Conservation (phyloP, 2,329 filamentous ascomycete species). For the Colletotrichum aenigma region DNA sequence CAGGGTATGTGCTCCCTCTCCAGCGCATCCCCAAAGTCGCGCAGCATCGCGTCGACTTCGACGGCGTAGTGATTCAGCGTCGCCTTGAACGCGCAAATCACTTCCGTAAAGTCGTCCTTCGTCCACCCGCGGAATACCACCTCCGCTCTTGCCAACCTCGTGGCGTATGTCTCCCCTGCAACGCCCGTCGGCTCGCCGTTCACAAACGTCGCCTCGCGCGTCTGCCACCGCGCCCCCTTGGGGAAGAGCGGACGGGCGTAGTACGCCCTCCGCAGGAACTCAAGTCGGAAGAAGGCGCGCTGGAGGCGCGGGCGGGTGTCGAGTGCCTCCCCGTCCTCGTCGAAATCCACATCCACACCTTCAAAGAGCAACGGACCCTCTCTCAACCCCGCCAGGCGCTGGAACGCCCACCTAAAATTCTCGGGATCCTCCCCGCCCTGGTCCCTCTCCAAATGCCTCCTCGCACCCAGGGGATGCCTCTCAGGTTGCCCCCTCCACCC, state of each 20-base stretch:
- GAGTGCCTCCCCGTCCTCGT: not conserved
- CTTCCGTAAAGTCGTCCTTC: not conserved
- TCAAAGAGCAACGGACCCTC: not conserved
- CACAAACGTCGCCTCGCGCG: not conserved
- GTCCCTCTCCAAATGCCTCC: not conserved
- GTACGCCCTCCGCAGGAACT: not conserved
- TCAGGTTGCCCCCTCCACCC: not conserved
- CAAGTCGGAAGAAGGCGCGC: constrained; percentile 15
- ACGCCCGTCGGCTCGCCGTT: not conserved
- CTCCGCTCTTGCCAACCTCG: not conserved
- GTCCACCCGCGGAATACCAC: not conserved
- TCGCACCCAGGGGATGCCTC: not conserved
- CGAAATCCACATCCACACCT: not conserved
- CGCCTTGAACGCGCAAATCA: constrained; percentile 6
- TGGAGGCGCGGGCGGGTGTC: not conserved
- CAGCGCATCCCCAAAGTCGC: not conserved
- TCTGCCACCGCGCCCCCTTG: not conserved
- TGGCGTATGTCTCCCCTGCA: not conserved
- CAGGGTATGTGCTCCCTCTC: not conserved
- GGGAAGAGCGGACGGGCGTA: constrained; percentile 4
- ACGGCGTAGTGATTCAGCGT: constrained; percentile 2
- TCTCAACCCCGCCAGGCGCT: not conserved
- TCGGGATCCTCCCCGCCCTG: not conserved
- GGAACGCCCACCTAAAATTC: not conserved
- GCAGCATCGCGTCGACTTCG: not conserved